These are phyloP conservation scores for Cryptococcus wingfieldii DNA, from an alignment of 1,284 basidiomycete genomes.

Conservation along the genomic window DNA sequence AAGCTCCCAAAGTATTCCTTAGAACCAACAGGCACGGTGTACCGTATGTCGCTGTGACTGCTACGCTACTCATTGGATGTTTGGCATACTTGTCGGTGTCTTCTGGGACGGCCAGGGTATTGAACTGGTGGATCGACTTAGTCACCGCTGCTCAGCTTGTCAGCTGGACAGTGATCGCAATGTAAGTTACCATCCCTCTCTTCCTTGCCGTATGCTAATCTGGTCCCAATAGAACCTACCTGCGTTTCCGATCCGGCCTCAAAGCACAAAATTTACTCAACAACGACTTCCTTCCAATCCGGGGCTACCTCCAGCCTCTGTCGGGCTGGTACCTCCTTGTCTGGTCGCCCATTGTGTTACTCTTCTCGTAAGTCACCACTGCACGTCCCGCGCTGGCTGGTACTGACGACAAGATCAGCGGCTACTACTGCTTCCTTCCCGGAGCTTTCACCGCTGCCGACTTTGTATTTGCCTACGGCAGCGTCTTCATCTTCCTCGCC, in stretches of 20 bases:
- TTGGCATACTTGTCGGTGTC: slow-evolving; percentile 45
- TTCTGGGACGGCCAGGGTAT: slow-evolving; percentile 22
- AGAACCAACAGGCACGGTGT: slow-evolving; percentile 51
- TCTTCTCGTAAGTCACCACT: slow-evolving; percentile 21
- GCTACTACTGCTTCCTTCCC: slow-evolving; percentile 27
- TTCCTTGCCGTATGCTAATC: neutral
- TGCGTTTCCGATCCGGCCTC: slow-evolving; percentile 32
- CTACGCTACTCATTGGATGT: slow-evolving; percentile 35
- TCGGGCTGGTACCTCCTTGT: slow-evolving; percentile 25
- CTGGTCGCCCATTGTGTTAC: slow-evolving; percentile 25
- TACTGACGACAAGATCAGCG: slow-evolving; percentile 3
- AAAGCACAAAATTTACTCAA: slow-evolving; percentile 27
- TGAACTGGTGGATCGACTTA: slow-evolving; percentile 34
- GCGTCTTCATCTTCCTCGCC: slow-evolving; percentile 33
- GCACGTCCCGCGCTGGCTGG: neutral
- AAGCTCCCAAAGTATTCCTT: slow-evolving; percentile 52
- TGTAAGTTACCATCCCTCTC: slow-evolving; percentile 5
- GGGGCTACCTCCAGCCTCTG: slow-evolving; percentile 23
- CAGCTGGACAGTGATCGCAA: slow-evolving; percentile 22
- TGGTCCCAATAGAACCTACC: slow-evolving; percentile 16
- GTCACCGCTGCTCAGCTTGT: slow-evolving; percentile 30
- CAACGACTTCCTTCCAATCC: slow-evolving; percentile 16
- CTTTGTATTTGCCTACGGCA: slow-evolving; percentile 33
- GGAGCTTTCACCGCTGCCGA: slow-evolving; percentile 19
- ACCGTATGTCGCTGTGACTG: slow-evolving; percentile 37